Percentiles rank a stretch among this genome's conserved stretches.
Conservation (phyloP, 495 filamentous ascomycete genomes). For the Ascobolus immersus region DNA sequence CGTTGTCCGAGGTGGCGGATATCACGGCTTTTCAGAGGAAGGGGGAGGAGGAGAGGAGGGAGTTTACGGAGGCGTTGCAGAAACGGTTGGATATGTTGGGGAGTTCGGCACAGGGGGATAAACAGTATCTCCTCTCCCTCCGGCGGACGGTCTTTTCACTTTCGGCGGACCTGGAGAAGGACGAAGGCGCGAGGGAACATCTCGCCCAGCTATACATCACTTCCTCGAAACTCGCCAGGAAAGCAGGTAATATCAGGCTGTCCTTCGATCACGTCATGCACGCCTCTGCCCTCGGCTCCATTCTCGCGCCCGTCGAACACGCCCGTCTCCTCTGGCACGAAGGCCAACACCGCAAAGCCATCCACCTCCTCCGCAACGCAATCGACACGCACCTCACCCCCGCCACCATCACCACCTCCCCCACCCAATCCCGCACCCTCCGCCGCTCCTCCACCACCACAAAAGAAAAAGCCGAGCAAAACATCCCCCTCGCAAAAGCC, state of each 20-base stretch:
- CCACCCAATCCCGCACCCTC: too few relatives aligned
- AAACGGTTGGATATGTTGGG: slow-evolving; percentile 63
- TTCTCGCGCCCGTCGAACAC: slow-evolving; percentile 74
- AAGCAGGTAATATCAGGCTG: slow-evolving; percentile 52
- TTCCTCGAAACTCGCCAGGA: slow-evolving; percentile 63
- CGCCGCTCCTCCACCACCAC: too few relatives aligned
- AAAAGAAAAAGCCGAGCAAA: too few relatives aligned
- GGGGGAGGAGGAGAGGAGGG: slow-evolving; percentile 18
- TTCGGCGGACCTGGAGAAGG: slow-evolving; percentile 23
- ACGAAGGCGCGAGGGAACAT: slow-evolving; percentile 29
- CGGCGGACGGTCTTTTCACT: slow-evolving; percentile 65
- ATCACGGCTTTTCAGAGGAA: slow-evolving; percentile 29
- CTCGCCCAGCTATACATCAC: slow-evolving; percentile 67
- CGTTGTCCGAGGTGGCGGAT: slow-evolving; percentile 61
- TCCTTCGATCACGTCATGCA: slow-evolving; percentile 84
- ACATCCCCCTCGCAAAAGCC: slow-evolving; percentile 30
- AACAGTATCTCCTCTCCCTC: slow-evolving; percentile 80
- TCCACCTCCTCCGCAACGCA: slow-evolving; percentile 63
- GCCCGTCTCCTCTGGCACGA: slow-evolving; percentile 83
- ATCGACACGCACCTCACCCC: too few relatives aligned
- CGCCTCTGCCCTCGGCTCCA: slow-evolving; percentile 58
- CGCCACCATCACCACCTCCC: too few relatives aligned
- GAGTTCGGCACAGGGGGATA: slow-evolving; percentile 62
- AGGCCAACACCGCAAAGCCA: slow-evolving; percentile 81
- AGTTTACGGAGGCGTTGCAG: slow-evolving; percentile 34